Evolutionary conservation across 2,329 filamentous ascomycete species (phyloP).

Genomic region (Neoarthrinium moseri): DNA sequence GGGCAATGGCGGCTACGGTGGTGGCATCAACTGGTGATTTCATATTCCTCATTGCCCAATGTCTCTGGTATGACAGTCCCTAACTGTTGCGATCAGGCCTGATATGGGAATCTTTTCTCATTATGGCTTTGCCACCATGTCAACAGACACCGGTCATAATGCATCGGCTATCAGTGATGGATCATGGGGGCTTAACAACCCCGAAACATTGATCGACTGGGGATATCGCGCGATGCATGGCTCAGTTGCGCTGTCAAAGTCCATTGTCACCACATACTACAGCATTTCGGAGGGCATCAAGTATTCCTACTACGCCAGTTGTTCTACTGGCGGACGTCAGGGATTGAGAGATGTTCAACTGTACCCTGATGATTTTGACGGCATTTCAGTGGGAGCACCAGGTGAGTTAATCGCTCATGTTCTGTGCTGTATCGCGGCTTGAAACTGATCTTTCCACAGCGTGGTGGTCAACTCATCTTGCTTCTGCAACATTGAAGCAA

Average conservation of each 20-base stretch:
- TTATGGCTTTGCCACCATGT: constrained; percentile 41
- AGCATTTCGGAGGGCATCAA: constrained; percentile 29
- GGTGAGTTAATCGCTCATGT: constrained; percentile 27
- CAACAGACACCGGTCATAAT: constrained; percentile 43
- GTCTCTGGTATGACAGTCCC: background rate
- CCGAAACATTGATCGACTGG: constrained; percentile 37
- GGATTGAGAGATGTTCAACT: constrained; percentile 53
- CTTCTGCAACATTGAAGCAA: constrained; percentile 33
- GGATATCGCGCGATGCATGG: constrained; percentile 45
- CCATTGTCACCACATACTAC: constrained; percentile 49
- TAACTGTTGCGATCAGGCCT: constrained; percentile 15
- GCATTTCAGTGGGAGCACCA: constrained; percentile 50
- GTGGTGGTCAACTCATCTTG: constrained; percentile 47
- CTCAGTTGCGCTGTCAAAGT: constrained; percentile 44
- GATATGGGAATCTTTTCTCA: constrained; percentile 40
- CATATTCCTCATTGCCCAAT: background rate
- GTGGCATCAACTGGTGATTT: constrained; percentile 30
- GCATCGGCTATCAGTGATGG: constrained; percentile 24
- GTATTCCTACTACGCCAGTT: constrained; percentile 56
- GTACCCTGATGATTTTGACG: constrained; percentile 56
- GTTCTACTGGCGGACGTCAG: constrained; percentile 60
- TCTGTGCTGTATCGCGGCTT: background rate
- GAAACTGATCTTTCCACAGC: constrained; percentile 21
- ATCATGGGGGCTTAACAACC: constrained; percentile 36
- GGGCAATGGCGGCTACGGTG: constrained; percentile 26